These are phyloP conservation scores for Sarcodon aspratus DNA, from an alignment of 768 basidiomycete species.

Conservation along the genomic window DNA sequence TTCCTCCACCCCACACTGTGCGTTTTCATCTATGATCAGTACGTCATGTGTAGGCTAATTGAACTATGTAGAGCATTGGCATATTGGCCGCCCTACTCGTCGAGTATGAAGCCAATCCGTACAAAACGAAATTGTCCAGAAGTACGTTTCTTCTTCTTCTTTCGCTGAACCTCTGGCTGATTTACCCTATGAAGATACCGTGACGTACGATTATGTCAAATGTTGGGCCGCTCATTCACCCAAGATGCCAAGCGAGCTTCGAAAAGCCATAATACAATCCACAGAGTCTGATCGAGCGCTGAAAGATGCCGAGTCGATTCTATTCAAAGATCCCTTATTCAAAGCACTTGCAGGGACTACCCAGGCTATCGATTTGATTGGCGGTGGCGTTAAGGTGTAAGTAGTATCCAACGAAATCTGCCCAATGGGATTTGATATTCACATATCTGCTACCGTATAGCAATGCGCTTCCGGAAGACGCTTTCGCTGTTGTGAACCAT, in stretches of 20 bases:
- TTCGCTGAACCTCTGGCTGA: not conserved
- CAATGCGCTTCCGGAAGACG: constrained; percentile 73
- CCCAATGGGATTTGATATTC: constrained; percentile 46
- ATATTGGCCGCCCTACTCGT: constrained; percentile 65
- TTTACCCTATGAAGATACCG: constrained; percentile 21
- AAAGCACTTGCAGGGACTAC: constrained; percentile 54
- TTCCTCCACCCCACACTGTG: constrained; percentile 76
- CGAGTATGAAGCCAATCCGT: constrained; percentile 58
- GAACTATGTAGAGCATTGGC: constrained; percentile 41
- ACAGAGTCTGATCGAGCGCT: constrained; percentile 39
- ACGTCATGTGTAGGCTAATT: not conserved
- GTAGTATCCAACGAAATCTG: not conserved
- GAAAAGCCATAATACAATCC: constrained; percentile 36
- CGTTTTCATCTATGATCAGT: constrained; percentile 9
- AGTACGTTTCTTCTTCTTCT: not conserved
- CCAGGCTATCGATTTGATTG: constrained; percentile 61
- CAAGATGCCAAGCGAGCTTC: constrained; percentile 34
- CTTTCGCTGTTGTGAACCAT: constrained; percentile 61
- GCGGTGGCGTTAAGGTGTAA: constrained; percentile 17
- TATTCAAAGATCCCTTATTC: constrained; percentile 20
- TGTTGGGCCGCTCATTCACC: constrained; percentile 58
- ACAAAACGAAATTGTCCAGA: constrained; percentile 35
- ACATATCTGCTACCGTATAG: constrained; percentile 20
- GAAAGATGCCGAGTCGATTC: constrained; percentile 33
- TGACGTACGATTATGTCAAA: constrained; percentile 47